phyloP scores from a whole-genome alignment of 2,329 filamentous ascomycete genomes.

The Fusarium clavum region DNA sequence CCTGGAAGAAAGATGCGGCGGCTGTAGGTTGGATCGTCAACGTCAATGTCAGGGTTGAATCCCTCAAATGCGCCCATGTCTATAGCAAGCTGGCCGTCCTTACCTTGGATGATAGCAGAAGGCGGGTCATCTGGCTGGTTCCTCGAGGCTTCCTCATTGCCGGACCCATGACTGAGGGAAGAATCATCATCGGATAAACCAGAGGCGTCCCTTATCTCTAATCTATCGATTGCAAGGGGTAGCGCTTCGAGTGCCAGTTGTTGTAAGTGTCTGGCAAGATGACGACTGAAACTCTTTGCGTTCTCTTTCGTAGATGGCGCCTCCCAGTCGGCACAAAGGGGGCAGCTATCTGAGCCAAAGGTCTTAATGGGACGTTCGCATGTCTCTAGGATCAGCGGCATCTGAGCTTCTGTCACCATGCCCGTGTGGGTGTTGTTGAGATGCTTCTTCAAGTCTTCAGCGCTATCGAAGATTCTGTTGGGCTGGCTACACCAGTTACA shows the following conservation, averaged over 20 bases:
- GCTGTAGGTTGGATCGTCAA: no score
- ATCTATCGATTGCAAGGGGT: background rate
- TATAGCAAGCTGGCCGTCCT: no score
- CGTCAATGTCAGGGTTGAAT: no score
- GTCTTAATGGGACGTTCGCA: rapidly evolving
- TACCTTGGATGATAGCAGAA: no score
- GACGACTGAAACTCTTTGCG: background rate
- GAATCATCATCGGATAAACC: rapidly evolving
- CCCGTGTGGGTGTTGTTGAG: rapidly evolving
- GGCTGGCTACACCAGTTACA: background rate
- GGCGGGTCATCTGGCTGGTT: rapidly evolving
- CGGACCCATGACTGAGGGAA: rapidly evolving
- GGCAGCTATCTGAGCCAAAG: background rate
- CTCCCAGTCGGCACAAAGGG: background rate
- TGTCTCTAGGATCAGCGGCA: rapidly evolving
- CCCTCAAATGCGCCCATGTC: no score
- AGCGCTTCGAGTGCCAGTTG: background rate
- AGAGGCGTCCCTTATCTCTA: background rate
- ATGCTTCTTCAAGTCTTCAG: background rate
- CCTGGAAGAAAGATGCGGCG: no score
- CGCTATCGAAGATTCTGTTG: rapidly evolving
- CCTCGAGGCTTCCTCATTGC: rapidly evolving
- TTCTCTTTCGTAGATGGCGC: background rate
- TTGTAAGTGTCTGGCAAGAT: rapidly evolving
- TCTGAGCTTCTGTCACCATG: background rate